Percentiles rank a stretch among this genome's conserved stretches.
Evolutionary conservation across 1,139 yeast species (phyloP).

Genomic region (Blastobotrys apis): DNA sequence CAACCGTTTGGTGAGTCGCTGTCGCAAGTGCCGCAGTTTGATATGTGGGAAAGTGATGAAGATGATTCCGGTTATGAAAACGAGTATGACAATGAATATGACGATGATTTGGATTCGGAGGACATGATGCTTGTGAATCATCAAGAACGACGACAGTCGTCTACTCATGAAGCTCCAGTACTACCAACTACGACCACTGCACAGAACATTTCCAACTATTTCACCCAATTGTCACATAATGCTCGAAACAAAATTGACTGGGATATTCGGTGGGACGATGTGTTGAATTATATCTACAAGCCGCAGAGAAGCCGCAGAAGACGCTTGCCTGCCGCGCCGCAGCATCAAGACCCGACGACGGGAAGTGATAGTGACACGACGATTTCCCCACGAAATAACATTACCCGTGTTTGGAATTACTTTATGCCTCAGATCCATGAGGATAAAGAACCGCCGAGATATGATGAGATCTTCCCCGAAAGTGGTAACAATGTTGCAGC

Average conservation of each 20-base stretch:
- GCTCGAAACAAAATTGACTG: constrained; percentile 25
- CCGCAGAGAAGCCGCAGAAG: constrained; percentile 4
- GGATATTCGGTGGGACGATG: constrained; percentile 29
- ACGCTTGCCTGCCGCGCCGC: not conserved
- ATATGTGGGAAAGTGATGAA: constrained; percentile 12
- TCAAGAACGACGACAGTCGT: not conserved
- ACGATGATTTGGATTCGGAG: constrained; percentile 19
- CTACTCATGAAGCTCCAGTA: not conserved
- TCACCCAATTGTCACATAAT: constrained; percentile 24
- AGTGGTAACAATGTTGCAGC: constrained; percentile 42
- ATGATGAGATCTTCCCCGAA: constrained; percentile 78
- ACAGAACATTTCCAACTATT: constrained; percentile 24
- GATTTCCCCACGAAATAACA: constrained; percentile 14
- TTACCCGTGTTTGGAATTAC: constrained; percentile 24
- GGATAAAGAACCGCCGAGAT: constrained; percentile 49
- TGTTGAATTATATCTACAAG: constrained; percentile 23
- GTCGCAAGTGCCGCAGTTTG: constrained; percentile 2
- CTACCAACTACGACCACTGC: constrained; percentile 19
- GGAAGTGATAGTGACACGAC: constrained; percentile 25
- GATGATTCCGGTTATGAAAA: constrained; percentile 33
- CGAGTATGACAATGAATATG: constrained; percentile 33
- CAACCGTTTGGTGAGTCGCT: constrained; percentile 2
- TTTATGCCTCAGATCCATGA: constrained; percentile 19
- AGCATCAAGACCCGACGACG: constrained; percentile 6
- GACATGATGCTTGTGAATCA: constrained; percentile 12